Conservation (phyloP, 805 yeast genomes). For the Lipomyces yamadae region DNA sequence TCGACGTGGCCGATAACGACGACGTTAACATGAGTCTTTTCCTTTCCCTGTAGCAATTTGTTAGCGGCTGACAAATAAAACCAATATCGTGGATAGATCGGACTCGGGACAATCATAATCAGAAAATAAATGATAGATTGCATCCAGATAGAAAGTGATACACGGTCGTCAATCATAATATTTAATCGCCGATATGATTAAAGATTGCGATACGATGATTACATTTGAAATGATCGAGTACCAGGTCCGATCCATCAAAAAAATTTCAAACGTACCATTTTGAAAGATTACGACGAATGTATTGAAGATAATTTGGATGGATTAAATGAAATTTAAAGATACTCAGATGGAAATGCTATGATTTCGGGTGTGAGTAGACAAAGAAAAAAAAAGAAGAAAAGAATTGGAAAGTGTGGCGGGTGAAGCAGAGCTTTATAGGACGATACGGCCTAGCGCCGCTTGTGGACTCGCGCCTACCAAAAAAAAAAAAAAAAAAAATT, state of each 20-base stretch:
- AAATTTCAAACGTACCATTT: conserved; percentile 42
- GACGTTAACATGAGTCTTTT: conserved; percentile 94
- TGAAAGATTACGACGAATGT: conserved; percentile 17
- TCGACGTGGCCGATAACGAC: conserved; percentile 99
- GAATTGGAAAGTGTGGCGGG: conserved; percentile 21
- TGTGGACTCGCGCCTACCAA: conserved; percentile 10
- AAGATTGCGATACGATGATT: no score
- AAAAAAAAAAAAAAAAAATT: conserved; percentile 21
- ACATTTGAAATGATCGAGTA: background rate
- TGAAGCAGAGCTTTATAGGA: conserved; percentile 22
- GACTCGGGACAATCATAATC: no score
- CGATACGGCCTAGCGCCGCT: conserved; percentile 2
- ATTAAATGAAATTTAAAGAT: conserved; percentile 16
- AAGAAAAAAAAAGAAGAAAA: conserved; percentile 44
- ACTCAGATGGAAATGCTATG: conserved; percentile 50
- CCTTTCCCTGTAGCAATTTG: conserved; percentile 33
- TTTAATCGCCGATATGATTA: no score
- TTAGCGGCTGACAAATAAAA: conserved; percentile 7
- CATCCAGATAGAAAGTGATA: no score
- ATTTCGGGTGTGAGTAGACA: conserved; percentile 52
- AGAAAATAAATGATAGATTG: background rate
- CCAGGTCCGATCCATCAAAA: background rate
- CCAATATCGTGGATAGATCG: no score
- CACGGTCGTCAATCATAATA: no score
- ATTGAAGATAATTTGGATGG: conserved; percentile 1